Percentiles rank a stretch among this genome's conserved stretches.
These are phyloP conservation scores for Borovskyia barvae DNA, from an alignment of 208 protist genomes.

Conservation along the genomic window DNA sequence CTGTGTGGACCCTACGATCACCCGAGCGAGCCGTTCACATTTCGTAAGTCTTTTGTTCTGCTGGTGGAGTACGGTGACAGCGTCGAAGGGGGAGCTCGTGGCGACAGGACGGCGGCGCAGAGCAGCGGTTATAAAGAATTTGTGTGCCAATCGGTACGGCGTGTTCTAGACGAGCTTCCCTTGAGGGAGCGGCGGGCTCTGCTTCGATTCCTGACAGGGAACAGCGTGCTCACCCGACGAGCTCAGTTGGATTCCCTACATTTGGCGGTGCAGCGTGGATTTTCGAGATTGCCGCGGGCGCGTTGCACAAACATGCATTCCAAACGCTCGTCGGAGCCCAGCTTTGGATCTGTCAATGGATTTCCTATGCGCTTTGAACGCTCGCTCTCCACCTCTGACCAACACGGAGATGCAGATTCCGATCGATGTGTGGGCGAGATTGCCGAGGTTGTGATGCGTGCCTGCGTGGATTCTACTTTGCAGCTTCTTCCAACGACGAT, in stretches of 20 bases:
- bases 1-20: constrained; percentile 32
- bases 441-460: constrained; percentile 12
- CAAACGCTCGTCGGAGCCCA: too few relatives aligned
- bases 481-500: constrained; percentile 23
- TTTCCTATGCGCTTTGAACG: too few relatives aligned
- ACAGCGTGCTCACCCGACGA: constrained; percentile 11
- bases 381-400: too few relatives aligned
- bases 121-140: neutral
- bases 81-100: constrained; percentile 1
- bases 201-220: constrained; percentile 52
- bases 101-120: too few relatives aligned
- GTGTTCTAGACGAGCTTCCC: constrained; percentile 45
- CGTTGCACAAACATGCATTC: too few relatives aligned
- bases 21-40: constrained; percentile 26
- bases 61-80: constrained; percentile 31
- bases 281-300: neutral
- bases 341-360: too few relatives aligned
- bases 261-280: constrained; percentile 8
- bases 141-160: constrained; percentile 16
- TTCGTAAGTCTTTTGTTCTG: constrained; percentile 32
- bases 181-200: constrained; percentile 32
- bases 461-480: constrained; percentile 19
- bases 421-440: too few relatives aligned
- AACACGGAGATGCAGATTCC: too few relatives aligned
- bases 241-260: constrained; percentile 1